phyloP scores from a whole-genome alignment of 352 stramenopile genomes.

The Phytophthora meadii region DNA sequence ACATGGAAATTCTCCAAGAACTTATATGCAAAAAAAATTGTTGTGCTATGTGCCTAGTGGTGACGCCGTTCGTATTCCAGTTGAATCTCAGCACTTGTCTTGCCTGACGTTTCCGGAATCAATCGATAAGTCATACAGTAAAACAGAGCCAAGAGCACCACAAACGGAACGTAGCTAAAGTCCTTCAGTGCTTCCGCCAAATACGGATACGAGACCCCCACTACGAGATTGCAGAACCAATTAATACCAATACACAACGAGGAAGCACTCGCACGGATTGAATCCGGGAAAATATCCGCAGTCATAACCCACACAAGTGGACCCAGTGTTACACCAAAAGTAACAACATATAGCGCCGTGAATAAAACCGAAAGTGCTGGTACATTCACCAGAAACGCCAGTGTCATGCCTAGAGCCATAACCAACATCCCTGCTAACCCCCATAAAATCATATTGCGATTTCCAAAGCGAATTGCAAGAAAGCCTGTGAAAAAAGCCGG shows the following conservation, averaged over 20 bases:
- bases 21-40: too few relatives aligned
- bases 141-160: slow-evolving; percentile 51
- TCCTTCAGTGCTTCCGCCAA: slow-evolving; percentile 43
- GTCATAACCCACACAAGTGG: slow-evolving; percentile 35
- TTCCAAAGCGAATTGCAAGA: slow-evolving; percentile 55
- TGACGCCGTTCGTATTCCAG: slow-evolving; percentile 34
- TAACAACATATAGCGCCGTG: slow-evolving; percentile 50
- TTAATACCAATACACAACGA: slow-evolving; percentile 46
- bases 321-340: slow-evolving; percentile 28
- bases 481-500: slow-evolving; percentile 33
- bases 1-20: too few relatives aligned
- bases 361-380: slow-evolving; percentile 58
- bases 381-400: slow-evolving; percentile 49
- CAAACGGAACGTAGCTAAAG: slow-evolving; percentile 58
- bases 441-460: slow-evolving; percentile 60
- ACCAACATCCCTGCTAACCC: slow-evolving; percentile 53
- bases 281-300: slow-evolving; percentile 31
- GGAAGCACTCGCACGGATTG: slow-evolving; percentile 26
- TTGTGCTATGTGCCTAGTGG: neutral
- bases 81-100: slow-evolving; percentile 69
- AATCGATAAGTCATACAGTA: slow-evolving; percentile 42
- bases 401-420: slow-evolving; percentile 54
- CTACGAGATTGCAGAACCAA: slow-evolving; percentile 60
- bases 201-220: slow-evolving; percentile 66
- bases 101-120: slow-evolving; percentile 71